Conservation (phyloP, 257 asterid species). For the Agastache rugosa region DNA sequence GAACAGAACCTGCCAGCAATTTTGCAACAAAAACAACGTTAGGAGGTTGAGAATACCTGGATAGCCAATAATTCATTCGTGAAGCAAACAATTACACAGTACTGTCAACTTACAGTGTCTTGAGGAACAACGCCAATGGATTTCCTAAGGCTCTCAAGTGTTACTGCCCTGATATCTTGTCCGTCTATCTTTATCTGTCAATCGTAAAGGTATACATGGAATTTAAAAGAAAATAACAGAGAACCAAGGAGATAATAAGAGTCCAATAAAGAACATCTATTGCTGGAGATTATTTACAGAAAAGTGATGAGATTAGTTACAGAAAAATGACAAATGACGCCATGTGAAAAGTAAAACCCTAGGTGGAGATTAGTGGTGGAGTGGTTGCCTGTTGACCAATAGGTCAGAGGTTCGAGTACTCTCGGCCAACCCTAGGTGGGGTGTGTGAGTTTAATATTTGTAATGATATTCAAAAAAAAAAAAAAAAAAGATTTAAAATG, state of each 20-base stretch:
- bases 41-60: constrained; percentile 18
- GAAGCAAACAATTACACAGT: constrained; percentile 5
- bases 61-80: constrained; percentile 5
- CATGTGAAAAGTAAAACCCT: constrained; percentile 26
- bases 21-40: constrained; percentile 13
- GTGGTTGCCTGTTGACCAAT: too few relatives aligned
- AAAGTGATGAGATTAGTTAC: constrained; percentile 4
- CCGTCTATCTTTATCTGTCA: constrained; percentile 87
- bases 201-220: constrained; percentile 29
- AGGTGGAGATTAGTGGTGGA: too few relatives aligned
- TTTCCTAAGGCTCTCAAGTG: constrained; percentile 93
- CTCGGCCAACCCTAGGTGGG: too few relatives aligned
- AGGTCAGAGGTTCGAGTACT: too few relatives aligned
- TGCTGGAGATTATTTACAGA: constrained; percentile 25
- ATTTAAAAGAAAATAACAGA: constrained; percentile 6
- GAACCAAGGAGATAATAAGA: constrained; percentile 16
- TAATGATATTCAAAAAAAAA: too few relatives aligned
- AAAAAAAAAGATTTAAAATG: too few relatives aligned
- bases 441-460: too few relatives aligned
- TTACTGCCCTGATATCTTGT: constrained; percentile 82
- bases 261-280: not conserved
- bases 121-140: constrained; percentile 97
- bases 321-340: constrained; percentile 19
- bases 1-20: constrained; percentile 78
- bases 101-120: constrained; percentile 82